Evolutionary conservation across 1,284 basidiomycete species (phyloP).

Genomic region (Ustanciosporium gigantosporum): DNA sequence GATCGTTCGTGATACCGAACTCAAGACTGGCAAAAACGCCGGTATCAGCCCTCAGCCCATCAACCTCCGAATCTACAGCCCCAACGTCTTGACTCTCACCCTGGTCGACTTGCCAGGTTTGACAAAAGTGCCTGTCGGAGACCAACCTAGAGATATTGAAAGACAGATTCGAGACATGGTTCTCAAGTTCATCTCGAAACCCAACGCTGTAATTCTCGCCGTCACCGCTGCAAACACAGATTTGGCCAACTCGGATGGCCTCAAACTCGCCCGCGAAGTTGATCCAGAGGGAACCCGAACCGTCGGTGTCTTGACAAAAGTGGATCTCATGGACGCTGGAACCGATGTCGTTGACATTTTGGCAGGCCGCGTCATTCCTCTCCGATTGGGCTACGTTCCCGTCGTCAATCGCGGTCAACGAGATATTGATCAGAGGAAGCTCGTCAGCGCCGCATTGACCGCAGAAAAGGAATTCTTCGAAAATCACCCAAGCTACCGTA

Average conservation of each 20-base stretch:
- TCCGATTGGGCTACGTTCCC: constrained; percentile 97
- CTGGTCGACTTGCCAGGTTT: constrained; percentile 93
- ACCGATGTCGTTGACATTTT: constrained; percentile 96
- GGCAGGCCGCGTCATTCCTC: constrained; percentile 92
- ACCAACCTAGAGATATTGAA: constrained; percentile 86
- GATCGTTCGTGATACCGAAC: constrained; percentile 96
- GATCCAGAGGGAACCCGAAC: constrained; percentile 94
- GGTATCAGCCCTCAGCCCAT: constrained; percentile 95
- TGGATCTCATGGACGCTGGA: constrained; percentile 98
- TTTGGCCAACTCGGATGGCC: constrained; percentile 94
- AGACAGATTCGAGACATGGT: constrained; percentile 92
- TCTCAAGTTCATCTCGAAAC: constrained; percentile 91
- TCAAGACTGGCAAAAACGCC: constrained; percentile 98
- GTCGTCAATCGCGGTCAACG: constrained; percentile 96
- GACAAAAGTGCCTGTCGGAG: constrained; percentile 72
- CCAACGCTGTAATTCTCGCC: constrained; percentile 94
- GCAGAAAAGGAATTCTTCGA: constrained; percentile 91
- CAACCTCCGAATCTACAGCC: constrained; percentile 89
- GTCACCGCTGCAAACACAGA: constrained; percentile 97
- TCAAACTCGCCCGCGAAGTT: constrained; percentile 91
- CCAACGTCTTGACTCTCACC: constrained; percentile 93
- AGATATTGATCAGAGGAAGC: constrained; percentile 89
- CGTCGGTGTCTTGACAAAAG: constrained; percentile 92
- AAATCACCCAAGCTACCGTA: constrained; percentile 88
- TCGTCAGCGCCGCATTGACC: constrained; percentile 79